These are phyloP conservation scores for Rhizomucor miehei DNA, from an alignment of 371 early-diverging fungal species.

Conservation along the genomic window DNA sequence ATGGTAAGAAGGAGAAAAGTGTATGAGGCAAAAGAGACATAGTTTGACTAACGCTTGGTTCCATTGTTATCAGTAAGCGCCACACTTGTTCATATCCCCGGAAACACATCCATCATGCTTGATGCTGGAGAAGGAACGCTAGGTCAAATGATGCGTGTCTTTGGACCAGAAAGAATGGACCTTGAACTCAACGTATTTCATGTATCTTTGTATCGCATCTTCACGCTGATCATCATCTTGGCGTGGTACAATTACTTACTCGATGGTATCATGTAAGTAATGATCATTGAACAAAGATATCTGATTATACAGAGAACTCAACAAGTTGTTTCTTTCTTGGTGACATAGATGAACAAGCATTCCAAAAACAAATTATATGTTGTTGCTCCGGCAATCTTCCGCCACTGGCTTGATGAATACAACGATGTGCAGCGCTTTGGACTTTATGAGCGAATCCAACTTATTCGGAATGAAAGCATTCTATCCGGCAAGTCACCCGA, in stretches of 20 bases:
- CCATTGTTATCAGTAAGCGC: slow-evolving; percentile 66
- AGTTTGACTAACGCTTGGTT: slow-evolving; percentile 8
- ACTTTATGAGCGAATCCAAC: slow-evolving; percentile 14
- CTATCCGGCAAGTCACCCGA: slow-evolving; percentile 4
- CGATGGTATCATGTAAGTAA: slow-evolving; percentile 5
- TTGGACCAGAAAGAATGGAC: slow-evolving; percentile 48
- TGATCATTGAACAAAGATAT: too few species aligned
- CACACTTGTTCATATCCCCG: slow-evolving; percentile 68
- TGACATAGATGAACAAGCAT: slow-evolving; percentile 4
- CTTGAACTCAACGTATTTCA: slow-evolving; percentile 53
- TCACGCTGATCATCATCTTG: slow-evolving; percentile 99
- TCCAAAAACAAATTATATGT: slow-evolving; percentile 22
- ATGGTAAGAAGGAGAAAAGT: slow-evolving; percentile 69
- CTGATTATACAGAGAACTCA: background rate
- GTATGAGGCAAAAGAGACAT: too few species aligned
- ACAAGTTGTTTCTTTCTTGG: too few species aligned
- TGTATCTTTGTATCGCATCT: slow-evolving; percentile 95
- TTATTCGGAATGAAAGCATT: slow-evolving; percentile 34
- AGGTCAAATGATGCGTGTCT: slow-evolving; percentile 85
- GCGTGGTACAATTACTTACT: slow-evolving; percentile 71
- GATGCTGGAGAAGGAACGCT: slow-evolving; percentile 99
- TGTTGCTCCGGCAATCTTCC: slow-evolving; percentile 65
- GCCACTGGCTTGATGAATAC: slow-evolving; percentile 70
- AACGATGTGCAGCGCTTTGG: slow-evolving; percentile 64
- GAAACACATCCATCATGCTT: slow-evolving; percentile 70